Evolutionary conservation across 192 early-diverging fungal species (phyloP), one percentile per base, ranked within the genome.

Genomic region (Nowakowskiella sp.): DNA sequence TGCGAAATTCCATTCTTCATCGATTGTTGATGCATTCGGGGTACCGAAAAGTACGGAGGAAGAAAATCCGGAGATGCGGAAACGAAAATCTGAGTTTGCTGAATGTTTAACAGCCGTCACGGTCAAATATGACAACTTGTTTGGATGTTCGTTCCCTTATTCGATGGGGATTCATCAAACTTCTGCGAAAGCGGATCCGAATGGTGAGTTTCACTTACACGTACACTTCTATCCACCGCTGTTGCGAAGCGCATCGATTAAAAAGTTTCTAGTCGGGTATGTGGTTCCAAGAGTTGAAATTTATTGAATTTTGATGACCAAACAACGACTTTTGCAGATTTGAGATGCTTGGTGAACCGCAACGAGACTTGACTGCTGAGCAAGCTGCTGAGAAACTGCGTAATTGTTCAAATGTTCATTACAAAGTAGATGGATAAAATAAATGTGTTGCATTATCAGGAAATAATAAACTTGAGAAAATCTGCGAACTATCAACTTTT

Each of bases 201-300:
- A 64, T 1, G 55, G 58, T 1, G 71, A 70, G 50, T 72, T 77
- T 23, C 91, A 94, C 64, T 61, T 98, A 26, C 94, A 98, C 57
- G 33, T 94, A 39, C 94, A 98, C 60, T 96, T 92, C 64, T 98
- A 98, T 60, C 94, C 94, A 23, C 90, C 94, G 27, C 72, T 98
- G 29, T 66, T 98, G 55, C 72, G 94, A 52, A 88, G 79, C 55
- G 84, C 92, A 2, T 87, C 87, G 0, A 84, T 98, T 31, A 85
- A 87, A 51, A 98, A 98, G 70, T 98, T 94, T 61, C 72, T 94
- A 44, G 94, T 98, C 8, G 94, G 89, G 78, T 88, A 78, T 64
- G 82, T 62, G 21, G 9, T 9, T 44, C 7, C 36, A 19, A 19
- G 13, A 19, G 36, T 19, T 13, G 13, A 39, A 39, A 19, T 39